Percentiles rank a stretch among this genome's conserved stretches.
phyloP scores from a whole-genome alignment of 306 rosid species.

The Citrullus colocynthis region DNA sequence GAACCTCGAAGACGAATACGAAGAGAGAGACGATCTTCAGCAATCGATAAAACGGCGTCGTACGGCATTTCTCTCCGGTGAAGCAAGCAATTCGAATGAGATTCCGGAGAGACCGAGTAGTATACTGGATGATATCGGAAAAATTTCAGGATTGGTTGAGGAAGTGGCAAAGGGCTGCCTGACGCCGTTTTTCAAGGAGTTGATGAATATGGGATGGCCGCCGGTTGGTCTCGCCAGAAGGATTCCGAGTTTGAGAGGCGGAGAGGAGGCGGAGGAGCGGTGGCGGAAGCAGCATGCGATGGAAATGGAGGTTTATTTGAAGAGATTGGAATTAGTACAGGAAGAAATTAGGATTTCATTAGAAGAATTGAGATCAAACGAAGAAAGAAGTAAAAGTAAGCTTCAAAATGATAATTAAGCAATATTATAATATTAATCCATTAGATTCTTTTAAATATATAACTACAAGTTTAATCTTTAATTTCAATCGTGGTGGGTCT shows the following conservation, averaged over 20 bases:
- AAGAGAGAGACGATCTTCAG: neutral
- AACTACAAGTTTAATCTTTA: neutral
- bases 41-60: neutral
- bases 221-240: conserved; percentile 13
- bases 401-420: neutral
- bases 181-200: conserved; percentile 11
- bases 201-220: conserved; percentile 16
- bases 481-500: no score
- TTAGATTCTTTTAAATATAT: neutral
- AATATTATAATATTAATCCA: no score
- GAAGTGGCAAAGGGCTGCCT: neutral
- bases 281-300: conserved; percentile 63
- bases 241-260: conserved; percentile 9
- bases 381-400: conserved; percentile 3
- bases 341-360: conserved; percentile 49
- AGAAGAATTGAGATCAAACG: conserved; percentile 32
- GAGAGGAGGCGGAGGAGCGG: conserved; percentile 33
- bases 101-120: neutral
- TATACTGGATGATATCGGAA: neutral
- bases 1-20: neutral
- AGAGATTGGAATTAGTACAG: conserved; percentile 56
- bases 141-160: conserved; percentile 5
- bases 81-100: neutral
- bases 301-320: conserved; percentile 61
- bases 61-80: neutral